Conservation (phyloP, 805 yeast genomes). For the Kazachstania viticola region DNA sequence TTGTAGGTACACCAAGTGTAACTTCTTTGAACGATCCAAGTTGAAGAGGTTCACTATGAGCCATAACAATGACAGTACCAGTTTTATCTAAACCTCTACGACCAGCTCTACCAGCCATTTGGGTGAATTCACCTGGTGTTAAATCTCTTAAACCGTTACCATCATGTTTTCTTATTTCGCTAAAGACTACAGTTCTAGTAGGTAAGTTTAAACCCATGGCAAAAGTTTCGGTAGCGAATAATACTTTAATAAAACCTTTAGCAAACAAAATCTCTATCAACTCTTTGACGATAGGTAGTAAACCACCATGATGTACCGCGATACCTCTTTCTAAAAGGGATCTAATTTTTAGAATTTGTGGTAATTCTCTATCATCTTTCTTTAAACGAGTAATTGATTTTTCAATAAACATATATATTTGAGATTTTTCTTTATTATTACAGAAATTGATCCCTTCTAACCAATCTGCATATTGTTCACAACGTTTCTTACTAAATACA, state of each 20-base stretch:
- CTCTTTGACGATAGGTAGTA: slow-evolving; percentile 86
- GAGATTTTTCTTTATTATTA: slow-evolving; percentile 75
- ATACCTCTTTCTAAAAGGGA: slow-evolving; percentile 83
- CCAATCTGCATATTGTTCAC: slow-evolving; percentile 86
- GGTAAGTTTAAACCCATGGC: slow-evolving; percentile 98
- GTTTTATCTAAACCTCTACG: slow-evolving; percentile 89
- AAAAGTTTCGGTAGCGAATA: slow-evolving; percentile 96
- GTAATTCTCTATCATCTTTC: slow-evolving; percentile 84
- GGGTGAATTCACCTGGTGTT: slow-evolving; percentile 94
- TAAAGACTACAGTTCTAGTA: slow-evolving; percentile 89
- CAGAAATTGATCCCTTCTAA: slow-evolving; percentile 67
- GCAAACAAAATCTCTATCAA: slow-evolving; percentile 87
- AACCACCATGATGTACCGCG: slow-evolving; percentile 93
- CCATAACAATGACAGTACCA: slow-evolving; percentile 91
- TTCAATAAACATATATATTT: slow-evolving; percentile 87
- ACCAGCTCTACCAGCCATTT: slow-evolving; percentile 98
- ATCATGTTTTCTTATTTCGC: slow-evolving; percentile 79
- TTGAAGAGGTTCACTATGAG: slow-evolving; percentile 55
- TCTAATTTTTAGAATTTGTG: slow-evolving; percentile 76
- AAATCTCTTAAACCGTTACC: slow-evolving; percentile 73
- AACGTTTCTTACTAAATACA: slow-evolving; percentile 85
- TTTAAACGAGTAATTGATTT: slow-evolving; percentile 77
- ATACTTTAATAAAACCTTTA: slow-evolving; percentile 70
- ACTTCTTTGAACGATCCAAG: slow-evolving; percentile 60
- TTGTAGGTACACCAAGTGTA: slow-evolving; percentile 81